Conservation (phyloP, 208 protist genomes). For the Leishmania arabica region DNA sequence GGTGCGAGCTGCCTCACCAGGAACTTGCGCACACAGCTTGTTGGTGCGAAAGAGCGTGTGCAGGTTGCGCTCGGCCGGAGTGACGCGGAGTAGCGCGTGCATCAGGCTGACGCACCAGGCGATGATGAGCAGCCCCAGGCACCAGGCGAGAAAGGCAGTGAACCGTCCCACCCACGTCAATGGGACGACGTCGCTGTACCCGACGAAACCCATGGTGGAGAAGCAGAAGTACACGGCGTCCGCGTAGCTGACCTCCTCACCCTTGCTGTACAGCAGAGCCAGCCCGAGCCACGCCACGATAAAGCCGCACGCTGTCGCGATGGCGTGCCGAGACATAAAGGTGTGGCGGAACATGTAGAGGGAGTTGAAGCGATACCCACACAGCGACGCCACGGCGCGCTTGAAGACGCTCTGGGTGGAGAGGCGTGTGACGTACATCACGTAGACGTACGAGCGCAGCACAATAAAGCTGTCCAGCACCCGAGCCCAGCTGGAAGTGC, state of each 20-base stretch:
- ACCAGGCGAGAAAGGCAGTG: slow-evolving; percentile 48
- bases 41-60: slow-evolving; percentile 69
- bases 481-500: slow-evolving; percentile 26
- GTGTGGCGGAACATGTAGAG: slow-evolving; percentile 40
- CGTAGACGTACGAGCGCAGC: slow-evolving; percentile 70
- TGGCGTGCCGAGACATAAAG: slow-evolving; percentile 31
- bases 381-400: slow-evolving; percentile 50
- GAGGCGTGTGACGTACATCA: slow-evolving; percentile 51
- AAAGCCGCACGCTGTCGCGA: slow-evolving; percentile 29
- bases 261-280: slow-evolving; percentile 51
- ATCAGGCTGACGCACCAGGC: slow-evolving; percentile 54
- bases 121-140: slow-evolving; percentile 46
- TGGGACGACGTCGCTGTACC: slow-evolving; percentile 56
- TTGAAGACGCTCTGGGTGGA: slow-evolving; percentile 42
- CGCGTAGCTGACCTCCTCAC: slow-evolving; percentile 39
- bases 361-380: slow-evolving; percentile 46
- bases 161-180: slow-evolving; percentile 50
- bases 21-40: slow-evolving; percentile 54
- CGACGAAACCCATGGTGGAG: slow-evolving; percentile 51
- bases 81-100: slow-evolving; percentile 41
- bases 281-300: slow-evolving; percentile 36
- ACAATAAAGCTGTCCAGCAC: slow-evolving; percentile 59
- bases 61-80: slow-evolving; percentile 51
- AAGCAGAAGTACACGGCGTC: slow-evolving; percentile 66
- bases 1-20: slow-evolving; percentile 53